These are phyloP conservation scores for Pseudogymnoascus sp. DNA, from an alignment of 2,329 filamentous ascomycete species.

Conservation along the genomic window DNA sequence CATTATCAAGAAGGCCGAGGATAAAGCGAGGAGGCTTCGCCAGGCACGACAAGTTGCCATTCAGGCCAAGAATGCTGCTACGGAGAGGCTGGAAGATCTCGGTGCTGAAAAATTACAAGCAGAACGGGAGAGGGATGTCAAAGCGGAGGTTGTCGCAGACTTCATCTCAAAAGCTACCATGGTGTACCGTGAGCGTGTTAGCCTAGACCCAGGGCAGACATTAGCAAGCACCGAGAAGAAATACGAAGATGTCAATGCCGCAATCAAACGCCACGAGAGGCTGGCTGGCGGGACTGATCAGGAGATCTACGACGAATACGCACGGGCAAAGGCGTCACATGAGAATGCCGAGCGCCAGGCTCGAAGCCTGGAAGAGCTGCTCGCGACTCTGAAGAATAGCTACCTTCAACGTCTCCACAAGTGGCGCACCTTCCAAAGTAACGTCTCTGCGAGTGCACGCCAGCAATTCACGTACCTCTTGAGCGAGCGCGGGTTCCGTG, in stretches of 20 bases:
- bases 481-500: slow-evolving; percentile 81
- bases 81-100: slow-evolving; percentile 43
- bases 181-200: slow-evolving; percentile 49
- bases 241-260: slow-evolving; percentile 49
- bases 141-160: slow-evolving; percentile 42
- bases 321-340: slow-evolving; percentile 33
- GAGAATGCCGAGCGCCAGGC: slow-evolving; percentile 39
- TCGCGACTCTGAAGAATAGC: slow-evolving; percentile 45
- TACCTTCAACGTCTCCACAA: slow-evolving; percentile 63
- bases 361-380: slow-evolving; percentile 37
- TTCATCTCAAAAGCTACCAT: slow-evolving; percentile 48
- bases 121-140: slow-evolving; percentile 41
- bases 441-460: slow-evolving; percentile 79
- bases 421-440: slow-evolving; percentile 74
- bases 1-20: slow-evolving; percentile 48
- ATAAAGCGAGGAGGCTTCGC: slow-evolving; percentile 43
- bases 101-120: slow-evolving; percentile 39
- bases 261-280: neutral
- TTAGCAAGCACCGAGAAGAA: slow-evolving; percentile 47
- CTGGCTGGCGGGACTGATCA: slow-evolving; percentile 52
- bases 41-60: slow-evolving; percentile 48
- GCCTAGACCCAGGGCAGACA: slow-evolving; percentile 59
- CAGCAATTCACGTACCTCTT: slow-evolving; percentile 84
- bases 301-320: slow-evolving; percentile 48
- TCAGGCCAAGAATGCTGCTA: slow-evolving; percentile 54